A percentile compares a stretch with the other conserved stretches of the same genome.
Evolutionary conservation across 208 protist species (phyloP).

Genomic region (Crithidia bombi): DNA sequence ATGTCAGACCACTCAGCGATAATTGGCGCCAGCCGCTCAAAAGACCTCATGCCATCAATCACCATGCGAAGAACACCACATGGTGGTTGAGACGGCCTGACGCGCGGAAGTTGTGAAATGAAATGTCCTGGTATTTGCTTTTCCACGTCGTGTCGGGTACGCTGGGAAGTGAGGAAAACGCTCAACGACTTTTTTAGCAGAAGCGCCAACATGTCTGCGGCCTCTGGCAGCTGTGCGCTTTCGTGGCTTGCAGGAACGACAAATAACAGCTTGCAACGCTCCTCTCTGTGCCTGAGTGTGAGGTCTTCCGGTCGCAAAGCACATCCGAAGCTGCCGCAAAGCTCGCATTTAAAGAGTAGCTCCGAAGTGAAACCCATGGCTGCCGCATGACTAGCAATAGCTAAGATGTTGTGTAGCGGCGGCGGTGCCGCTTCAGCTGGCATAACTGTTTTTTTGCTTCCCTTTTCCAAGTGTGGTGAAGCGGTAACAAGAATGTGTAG

Average conservation of each 20-base stretch:
- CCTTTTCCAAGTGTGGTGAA: background rate
- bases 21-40: constrained; percentile 18
- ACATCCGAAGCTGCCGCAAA: constrained; percentile 17
- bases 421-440: background rate
- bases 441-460: background rate
- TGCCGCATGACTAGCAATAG: constrained; percentile 13
- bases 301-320: constrained; percentile 8
- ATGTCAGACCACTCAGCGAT: constrained; percentile 16
- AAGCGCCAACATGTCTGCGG: background rate
- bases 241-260: background rate
- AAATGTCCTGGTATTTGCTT: background rate
- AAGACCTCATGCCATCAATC: constrained; percentile 24
- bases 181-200: constrained; percentile 3
- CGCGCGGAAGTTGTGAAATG: background rate
- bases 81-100: background rate
- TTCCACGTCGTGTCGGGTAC: background rate
- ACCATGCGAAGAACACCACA: constrained; percentile 19
- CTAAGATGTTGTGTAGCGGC: constrained; percentile 16
- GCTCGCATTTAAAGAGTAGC: constrained; percentile 22
- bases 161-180: background rate
- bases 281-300: background rate
- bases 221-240: background rate
- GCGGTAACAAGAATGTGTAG: constrained; percentile 17
- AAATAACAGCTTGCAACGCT: constrained; percentile 20
- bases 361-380: constrained; percentile 9